A percentile compares a stretch with the other conserved stretches of the same genome.
Evolutionary conservation across 2,329 filamentous ascomycete genomes (phyloP).

Genomic region (Septoria linicola): DNA sequence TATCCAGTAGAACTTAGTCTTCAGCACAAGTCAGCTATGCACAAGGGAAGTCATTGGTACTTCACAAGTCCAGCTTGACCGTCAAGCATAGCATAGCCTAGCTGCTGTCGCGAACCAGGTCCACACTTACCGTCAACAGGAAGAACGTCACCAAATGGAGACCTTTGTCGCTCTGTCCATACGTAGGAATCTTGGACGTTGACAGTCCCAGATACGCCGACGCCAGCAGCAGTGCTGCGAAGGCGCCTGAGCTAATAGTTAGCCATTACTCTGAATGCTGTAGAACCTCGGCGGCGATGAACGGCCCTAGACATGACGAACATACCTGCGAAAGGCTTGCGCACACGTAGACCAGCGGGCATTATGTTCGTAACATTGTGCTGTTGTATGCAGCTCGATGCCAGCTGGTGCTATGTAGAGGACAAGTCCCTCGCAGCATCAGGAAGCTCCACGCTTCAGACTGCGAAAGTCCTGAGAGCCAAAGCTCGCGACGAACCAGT

Average conservation of each 20-base stretch:
- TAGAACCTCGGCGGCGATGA: background rate
- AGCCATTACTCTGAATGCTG: conserved; percentile 10
- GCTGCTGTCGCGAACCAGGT: background rate
- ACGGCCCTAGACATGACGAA: conserved; percentile 43
- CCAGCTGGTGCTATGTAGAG: no score
- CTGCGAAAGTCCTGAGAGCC: no score
- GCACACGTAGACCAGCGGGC: conserved; percentile 64
- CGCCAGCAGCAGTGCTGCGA: conserved; percentile 65
- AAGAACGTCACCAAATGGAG: conserved; percentile 89
- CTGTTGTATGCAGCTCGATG: background rate
- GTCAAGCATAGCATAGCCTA: background rate
- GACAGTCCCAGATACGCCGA: conserved; percentile 76
- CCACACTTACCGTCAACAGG: conserved; percentile 64
- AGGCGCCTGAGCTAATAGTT: conserved; percentile 40
- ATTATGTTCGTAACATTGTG: conserved; percentile 34
- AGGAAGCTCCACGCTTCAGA: no score
- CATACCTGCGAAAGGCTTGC: conserved; percentile 88
- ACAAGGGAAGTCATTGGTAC: no score
- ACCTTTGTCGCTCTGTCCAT: conserved; percentile 78
- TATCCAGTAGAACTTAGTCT: conserved; percentile 82
- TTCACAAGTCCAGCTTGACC: no score
- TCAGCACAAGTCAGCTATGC: background rate
- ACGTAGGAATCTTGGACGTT: conserved; percentile 52
- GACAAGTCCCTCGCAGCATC: no score
- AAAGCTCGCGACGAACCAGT: no score